A percentile compares a stretch with the other conserved stretches of the same genome.
Conservation (phyloP, 768 basidiomycete species). For the Mycena maculata region DNA sequence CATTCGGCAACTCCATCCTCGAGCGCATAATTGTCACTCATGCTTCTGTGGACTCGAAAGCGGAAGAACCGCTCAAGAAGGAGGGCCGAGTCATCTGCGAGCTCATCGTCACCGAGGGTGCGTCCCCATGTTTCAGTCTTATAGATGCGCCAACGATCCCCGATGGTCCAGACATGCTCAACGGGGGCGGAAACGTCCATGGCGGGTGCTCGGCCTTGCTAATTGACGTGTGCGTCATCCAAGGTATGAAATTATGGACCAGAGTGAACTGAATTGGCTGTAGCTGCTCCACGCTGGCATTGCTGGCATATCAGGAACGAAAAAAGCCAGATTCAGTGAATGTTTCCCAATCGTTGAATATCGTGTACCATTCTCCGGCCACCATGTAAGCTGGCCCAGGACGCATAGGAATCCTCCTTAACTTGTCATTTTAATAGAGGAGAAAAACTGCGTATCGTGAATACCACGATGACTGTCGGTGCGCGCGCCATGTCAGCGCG, state of each 20-base stretch:
- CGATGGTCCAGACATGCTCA: constrained; percentile 70
- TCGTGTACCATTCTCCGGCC: constrained; percentile 70
- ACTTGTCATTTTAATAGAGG: constrained; percentile 40
- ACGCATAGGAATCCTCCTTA: background rate
- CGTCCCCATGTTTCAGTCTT: constrained; percentile 1
- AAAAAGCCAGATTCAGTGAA: constrained; percentile 33
- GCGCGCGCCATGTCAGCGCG: constrained; percentile 59
- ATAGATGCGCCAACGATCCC: background rate
- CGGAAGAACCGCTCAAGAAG: constrained; percentile 55
- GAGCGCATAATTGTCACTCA: constrained; percentile 50
- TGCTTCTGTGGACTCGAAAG: constrained; percentile 54
- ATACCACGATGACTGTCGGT: constrained; percentile 63
- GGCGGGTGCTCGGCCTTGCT: constrained; percentile 67
- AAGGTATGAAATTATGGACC: background rate
- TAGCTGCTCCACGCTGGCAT: constrained; percentile 64
- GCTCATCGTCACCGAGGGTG: constrained; percentile 56
- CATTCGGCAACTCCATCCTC: constrained; percentile 31
- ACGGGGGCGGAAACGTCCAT: constrained; percentile 60
- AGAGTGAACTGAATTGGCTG: background rate
- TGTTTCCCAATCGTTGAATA: constrained; percentile 65
- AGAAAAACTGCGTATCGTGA: constrained; percentile 63
- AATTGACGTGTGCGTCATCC: constrained; percentile 59
- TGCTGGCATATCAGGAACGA: constrained; percentile 48
- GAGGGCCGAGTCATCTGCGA: constrained; percentile 62
- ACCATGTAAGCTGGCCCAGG: constrained; percentile 46